A percentile compares a stretch with the other conserved stretches of the same genome.
These are phyloP conservation scores for Aspergillus glaucus DNA, from an alignment of 2,329 filamentous ascomycete genomes.

Conservation along the genomic window DNA sequence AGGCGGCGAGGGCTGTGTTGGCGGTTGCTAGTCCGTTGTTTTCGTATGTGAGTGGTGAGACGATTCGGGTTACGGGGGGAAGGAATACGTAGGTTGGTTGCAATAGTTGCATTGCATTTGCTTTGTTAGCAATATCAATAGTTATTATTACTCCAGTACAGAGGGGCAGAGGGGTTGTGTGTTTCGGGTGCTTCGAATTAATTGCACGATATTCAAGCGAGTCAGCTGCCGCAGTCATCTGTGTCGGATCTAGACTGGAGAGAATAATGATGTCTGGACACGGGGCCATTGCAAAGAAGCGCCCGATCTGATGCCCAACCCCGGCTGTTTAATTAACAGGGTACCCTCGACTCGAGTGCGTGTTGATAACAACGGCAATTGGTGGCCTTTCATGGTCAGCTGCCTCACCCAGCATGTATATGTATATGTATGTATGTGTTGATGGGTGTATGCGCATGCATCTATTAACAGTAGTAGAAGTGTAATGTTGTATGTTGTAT, in stretches of 20 bases:
- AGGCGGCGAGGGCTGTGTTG: constrained; percentile 71
- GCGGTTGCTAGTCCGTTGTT: constrained; percentile 77
- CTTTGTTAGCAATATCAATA: neutral
- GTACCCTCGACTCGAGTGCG: too few relatives aligned
- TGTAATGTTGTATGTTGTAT: too few relatives aligned
- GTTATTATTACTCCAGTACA: too few relatives aligned
- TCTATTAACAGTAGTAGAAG: too few relatives aligned
- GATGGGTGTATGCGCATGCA: neutral
- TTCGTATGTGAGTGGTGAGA: constrained; percentile 80
- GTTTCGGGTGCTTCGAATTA: neutral
- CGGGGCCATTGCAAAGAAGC: too few relatives aligned
- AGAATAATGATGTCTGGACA: too few relatives aligned
- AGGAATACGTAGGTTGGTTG: constrained; percentile 47
- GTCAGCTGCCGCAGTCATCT: neutral
- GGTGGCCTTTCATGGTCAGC: too few relatives aligned
- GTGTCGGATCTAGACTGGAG: neutral
- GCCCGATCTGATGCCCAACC: too few relatives aligned
- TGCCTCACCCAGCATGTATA: neutral
- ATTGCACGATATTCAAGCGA: neutral
- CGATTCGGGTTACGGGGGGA: constrained; percentile 78
- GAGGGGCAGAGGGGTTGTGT: neutral
- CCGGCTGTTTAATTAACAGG: too few relatives aligned
- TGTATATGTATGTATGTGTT: neutral
- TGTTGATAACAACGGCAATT: too few relatives aligned
- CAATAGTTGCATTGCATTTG: neutral